phyloP scores from a whole-genome alignment of 352 stramenopile genomes.

The Pythium insidiosum region DNA sequence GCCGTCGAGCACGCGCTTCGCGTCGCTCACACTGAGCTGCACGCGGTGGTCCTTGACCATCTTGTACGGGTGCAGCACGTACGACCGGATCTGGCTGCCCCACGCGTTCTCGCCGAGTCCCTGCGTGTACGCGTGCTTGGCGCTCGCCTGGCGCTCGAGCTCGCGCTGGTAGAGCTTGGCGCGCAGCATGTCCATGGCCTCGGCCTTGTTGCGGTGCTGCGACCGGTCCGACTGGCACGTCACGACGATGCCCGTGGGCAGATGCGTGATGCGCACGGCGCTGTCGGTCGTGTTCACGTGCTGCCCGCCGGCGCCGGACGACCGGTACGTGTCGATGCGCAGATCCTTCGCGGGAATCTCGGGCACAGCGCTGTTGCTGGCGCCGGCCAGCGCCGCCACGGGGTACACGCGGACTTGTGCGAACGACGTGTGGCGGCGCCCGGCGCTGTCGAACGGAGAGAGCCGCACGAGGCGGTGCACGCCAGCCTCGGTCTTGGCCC shows the following conservation, averaged over 20 bases:
- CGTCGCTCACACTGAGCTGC: slow-evolving; percentile 85
- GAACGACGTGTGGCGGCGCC: slow-evolving; percentile 93
- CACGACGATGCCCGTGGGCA: slow-evolving; percentile 91
- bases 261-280: slow-evolving; percentile 93
- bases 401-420: slow-evolving; percentile 80
- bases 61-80: slow-evolving; percentile 97
- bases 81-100: slow-evolving; percentile 94
- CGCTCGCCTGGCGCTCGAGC: slow-evolving; percentile 36
- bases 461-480: slow-evolving; percentile 94
- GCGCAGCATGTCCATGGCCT: slow-evolving; percentile 83
- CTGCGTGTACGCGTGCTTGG: slow-evolving; percentile 46
- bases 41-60: slow-evolving; percentile 96
- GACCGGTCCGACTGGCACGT: slow-evolving; percentile 93
- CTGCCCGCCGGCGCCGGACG: slow-evolving; percentile 90
- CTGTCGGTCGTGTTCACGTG: slow-evolving; percentile 98
- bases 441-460: slow-evolving; percentile 93
- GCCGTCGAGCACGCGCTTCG: slow-evolving; percentile 87
- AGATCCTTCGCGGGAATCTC: slow-evolving; percentile 82
- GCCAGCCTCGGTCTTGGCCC: slow-evolving; percentile 91
- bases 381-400: slow-evolving; percentile 23
- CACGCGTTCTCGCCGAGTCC: slow-evolving; percentile 70
- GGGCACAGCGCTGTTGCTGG: slow-evolving; percentile 15
- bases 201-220: slow-evolving; percentile 91
- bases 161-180: slow-evolving; percentile 69
- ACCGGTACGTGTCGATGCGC: slow-evolving; percentile 92